A percentile compares a stretch with the other conserved stretches of the same genome.
Conservation (phyloP, 2,329 filamentous ascomycete genomes). For the Magnaporthales sp. region DNA sequence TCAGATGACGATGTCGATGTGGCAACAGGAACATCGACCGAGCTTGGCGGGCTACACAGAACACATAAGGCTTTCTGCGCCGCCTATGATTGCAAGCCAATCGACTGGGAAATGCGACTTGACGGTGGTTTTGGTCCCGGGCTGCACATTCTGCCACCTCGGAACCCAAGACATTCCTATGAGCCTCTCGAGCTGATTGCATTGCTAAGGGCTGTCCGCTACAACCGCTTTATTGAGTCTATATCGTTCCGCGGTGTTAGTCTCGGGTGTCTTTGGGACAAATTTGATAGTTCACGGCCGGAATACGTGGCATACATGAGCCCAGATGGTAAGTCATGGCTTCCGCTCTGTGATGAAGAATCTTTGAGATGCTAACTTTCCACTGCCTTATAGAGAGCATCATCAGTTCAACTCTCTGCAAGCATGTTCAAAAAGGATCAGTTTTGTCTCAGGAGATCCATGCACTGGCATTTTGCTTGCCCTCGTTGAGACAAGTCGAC, state of each 20-base stretch:
- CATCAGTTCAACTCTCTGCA: constrained; percentile 37
- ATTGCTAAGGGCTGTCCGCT: constrained; percentile 45
- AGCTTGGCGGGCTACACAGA: constrained; percentile 42
- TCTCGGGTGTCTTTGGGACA: constrained; percentile 30
- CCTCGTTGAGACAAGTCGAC: constrained; percentile 46
- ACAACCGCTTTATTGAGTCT: constrained; percentile 51
- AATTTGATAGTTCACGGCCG: constrained; percentile 33
- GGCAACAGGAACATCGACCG: constrained; percentile 5
- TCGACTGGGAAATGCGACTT: constrained; percentile 44
- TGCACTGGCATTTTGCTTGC: constrained; percentile 44
- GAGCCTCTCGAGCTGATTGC: constrained; percentile 44
- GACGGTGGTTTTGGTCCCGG: constrained; percentile 35
- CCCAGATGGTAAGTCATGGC: constrained; percentile 33
- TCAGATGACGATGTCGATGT: not conserved
- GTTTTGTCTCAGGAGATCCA: constrained; percentile 48
- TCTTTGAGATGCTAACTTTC: constrained; percentile 12
- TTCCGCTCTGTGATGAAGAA: not conserved
- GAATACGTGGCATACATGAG: constrained; percentile 42
- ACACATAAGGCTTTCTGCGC: constrained; percentile 47
- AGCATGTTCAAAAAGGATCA: constrained; percentile 37
- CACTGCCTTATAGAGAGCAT: constrained; percentile 29
- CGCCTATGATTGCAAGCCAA: constrained; percentile 38
- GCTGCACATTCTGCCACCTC: constrained; percentile 40
- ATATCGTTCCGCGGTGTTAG: constrained; percentile 46
- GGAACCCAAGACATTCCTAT: constrained; percentile 25